phyloP scores from a whole-genome alignment of 208 protist genomes.

The Trypanosoma cruzi region DNA sequence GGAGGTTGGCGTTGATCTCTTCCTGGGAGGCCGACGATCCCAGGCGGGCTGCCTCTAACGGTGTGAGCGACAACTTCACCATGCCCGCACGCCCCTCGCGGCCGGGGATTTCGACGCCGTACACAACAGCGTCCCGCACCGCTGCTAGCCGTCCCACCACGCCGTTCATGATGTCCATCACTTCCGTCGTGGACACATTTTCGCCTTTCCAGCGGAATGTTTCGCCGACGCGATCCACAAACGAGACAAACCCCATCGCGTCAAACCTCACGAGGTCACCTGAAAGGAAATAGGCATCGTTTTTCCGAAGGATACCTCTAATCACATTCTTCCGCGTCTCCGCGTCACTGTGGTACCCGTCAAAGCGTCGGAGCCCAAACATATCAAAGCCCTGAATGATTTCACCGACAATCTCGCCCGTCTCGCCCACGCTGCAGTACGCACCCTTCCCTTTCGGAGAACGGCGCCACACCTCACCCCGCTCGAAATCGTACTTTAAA shows the following conservation, averaged over 20 bases:
- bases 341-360: constrained; percentile 59
- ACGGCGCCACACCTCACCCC: constrained; percentile 51
- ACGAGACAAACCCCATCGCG: constrained; percentile 62
- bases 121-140: constrained; percentile 65
- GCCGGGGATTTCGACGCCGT: constrained; percentile 53
- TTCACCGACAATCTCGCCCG: constrained; percentile 51
- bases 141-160: constrained; percentile 29
- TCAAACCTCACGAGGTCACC: constrained; percentile 69
- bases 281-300: constrained; percentile 67
- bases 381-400: constrained; percentile 63
- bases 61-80: constrained; percentile 44
- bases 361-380: constrained; percentile 65
- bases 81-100: constrained; percentile 71
- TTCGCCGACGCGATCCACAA: constrained; percentile 80
- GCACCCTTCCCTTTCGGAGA: constrained; percentile 37
- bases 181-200: constrained; percentile 79
- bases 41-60: not conserved
- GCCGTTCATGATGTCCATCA: constrained; percentile 50
- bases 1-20: not conserved
- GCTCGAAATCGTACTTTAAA: constrained; percentile 45
- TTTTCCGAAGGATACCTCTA: constrained; percentile 42
- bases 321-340: constrained; percentile 50
- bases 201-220: constrained; percentile 88
- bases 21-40: not conserved
- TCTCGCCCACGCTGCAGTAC: constrained; percentile 39